These are phyloP conservation scores for Halteria grandinella DNA, from an alignment of 73 alveolate species.

Conservation along the genomic window DNA sequence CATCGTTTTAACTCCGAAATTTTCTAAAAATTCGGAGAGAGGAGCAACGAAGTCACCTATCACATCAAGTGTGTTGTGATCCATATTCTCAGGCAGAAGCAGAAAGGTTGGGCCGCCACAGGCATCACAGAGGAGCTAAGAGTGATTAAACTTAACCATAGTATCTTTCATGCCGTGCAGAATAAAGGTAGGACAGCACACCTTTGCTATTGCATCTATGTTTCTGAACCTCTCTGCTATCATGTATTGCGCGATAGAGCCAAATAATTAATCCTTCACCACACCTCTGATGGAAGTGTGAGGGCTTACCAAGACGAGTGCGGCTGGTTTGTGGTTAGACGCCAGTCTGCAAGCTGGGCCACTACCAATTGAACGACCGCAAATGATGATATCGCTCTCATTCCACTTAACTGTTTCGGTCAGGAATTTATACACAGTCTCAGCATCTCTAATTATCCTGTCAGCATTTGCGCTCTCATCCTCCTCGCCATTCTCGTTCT, in stretches of 20 bases:
- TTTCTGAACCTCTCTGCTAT: slow-evolving; percentile 66
- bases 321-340: slow-evolving; percentile 73
- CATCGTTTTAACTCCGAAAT: too few relatives aligned
- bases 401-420: slow-evolving; percentile 70
- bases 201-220: slow-evolving; percentile 49
- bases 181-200: slow-evolving; percentile 56
- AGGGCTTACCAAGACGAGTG: slow-evolving; percentile 81
- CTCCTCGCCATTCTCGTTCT: too few relatives aligned
- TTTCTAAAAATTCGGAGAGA: too few relatives aligned
- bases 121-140: slow-evolving; percentile 39
- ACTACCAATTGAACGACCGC: slow-evolving; percentile 95
- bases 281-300: slow-evolving; percentile 86
- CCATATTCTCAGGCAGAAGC: slow-evolving; percentile 45
- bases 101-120: slow-evolving; percentile 54
- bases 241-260: slow-evolving; percentile 12
- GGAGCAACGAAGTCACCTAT: too few relatives aligned
- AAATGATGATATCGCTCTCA: slow-evolving; percentile 81
- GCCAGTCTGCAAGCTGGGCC: slow-evolving; percentile 94
- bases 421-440: slow-evolving; percentile 78
- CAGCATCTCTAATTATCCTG: slow-evolving; percentile 83
- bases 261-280: slow-evolving; percentile 63
- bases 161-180: slow-evolving; percentile 59
- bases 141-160: slow-evolving; percentile 39
- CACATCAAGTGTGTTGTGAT: too few relatives aligned
- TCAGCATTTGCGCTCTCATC: slow-evolving; percentile 77